Evolutionary conservation across 2,329 filamentous ascomycete species (phyloP).

Genomic region (Epichloe scottii): DNA sequence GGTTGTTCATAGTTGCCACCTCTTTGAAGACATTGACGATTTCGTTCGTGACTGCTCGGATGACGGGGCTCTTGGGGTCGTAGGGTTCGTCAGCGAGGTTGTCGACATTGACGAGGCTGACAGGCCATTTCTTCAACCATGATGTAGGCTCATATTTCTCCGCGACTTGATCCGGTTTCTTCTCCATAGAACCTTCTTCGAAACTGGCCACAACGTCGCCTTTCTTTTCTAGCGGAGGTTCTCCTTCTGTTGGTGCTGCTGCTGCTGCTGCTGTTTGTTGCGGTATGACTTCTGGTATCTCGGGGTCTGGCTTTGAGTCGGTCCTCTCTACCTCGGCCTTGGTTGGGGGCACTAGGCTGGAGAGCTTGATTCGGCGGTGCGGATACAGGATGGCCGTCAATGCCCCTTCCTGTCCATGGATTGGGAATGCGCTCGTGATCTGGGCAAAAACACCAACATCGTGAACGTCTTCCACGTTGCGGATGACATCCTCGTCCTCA

Average conservation of each 20-base stretch:
- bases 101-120: constrained; percentile 90
- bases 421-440: constrained; percentile 90
- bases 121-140: constrained; percentile 81
- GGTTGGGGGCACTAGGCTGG: constrained; percentile 62
- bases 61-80: constrained; percentile 79
- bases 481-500: constrained; percentile 86
- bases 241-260: constrained; percentile 30
- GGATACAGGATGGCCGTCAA: constrained; percentile 93
- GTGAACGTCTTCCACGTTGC: constrained; percentile 81
- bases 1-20: constrained; percentile 80
- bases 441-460: constrained; percentile 96
- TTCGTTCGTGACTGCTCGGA: constrained; percentile 87
- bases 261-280: constrained; percentile 25
- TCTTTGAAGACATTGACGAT: constrained; percentile 99
- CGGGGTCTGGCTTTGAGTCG: constrained; percentile 34
- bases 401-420: constrained; percentile 70
- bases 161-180: constrained; percentile 35
- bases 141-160: constrained; percentile 73
- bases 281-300: constrained; percentile 47
- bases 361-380: constrained; percentile 85
- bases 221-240: constrained; percentile 52
- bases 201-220: constrained; percentile 96
- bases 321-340: constrained; percentile 37
- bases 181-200: constrained; percentile 63
- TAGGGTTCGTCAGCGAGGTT: constrained; percentile 82